Conservation (phyloP, 2,329 filamentous ascomycete genomes). For the Rhynchosporium graminicola region DNA sequence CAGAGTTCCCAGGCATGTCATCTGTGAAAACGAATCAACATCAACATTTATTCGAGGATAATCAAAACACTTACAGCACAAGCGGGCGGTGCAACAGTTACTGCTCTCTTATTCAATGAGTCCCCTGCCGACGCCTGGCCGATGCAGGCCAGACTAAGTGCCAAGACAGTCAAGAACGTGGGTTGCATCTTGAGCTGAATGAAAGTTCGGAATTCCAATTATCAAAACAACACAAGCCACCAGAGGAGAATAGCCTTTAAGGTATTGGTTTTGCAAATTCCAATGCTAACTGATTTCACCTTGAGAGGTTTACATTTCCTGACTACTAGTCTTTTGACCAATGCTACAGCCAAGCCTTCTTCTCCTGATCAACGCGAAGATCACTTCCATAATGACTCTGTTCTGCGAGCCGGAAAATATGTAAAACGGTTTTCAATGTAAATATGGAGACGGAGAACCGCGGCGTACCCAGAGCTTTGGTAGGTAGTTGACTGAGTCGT, state of each 20-base stretch:
- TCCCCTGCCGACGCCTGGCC: not conserved
- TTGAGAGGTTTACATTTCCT: not conserved
- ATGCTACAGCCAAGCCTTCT: not conserved
- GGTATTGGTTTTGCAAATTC: not conserved
- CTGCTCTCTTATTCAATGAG: not conserved
- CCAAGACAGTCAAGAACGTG: not conserved
- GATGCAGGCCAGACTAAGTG: not conserved
- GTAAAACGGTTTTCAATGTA: not conserved
- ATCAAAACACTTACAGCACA: not conserved
- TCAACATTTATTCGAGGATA: too few relatives aligned
- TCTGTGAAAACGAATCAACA: not conserved
- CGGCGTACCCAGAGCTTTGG: not conserved
- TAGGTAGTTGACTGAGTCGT: not conserved
- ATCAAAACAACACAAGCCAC: not conserved
- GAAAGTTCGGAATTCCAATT: too few relatives aligned
- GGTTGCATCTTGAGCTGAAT: slow-evolving; percentile 1
- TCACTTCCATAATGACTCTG: not conserved
- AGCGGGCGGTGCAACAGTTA: not conserved
- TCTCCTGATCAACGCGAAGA: slow-evolving; percentile 3
- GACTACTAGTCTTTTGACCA: not conserved
- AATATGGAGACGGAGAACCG: too few relatives aligned
- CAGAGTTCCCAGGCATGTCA: slow-evolving; percentile 9
- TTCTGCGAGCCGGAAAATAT: not conserved
- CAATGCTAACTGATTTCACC: not conserved
- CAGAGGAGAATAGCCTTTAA: not conserved